Evolutionary conservation across 352 stramenopile genomes (phyloP), one percentile per base, ranked within the genome.

Genomic region (Phytophthora sp.): DNA sequence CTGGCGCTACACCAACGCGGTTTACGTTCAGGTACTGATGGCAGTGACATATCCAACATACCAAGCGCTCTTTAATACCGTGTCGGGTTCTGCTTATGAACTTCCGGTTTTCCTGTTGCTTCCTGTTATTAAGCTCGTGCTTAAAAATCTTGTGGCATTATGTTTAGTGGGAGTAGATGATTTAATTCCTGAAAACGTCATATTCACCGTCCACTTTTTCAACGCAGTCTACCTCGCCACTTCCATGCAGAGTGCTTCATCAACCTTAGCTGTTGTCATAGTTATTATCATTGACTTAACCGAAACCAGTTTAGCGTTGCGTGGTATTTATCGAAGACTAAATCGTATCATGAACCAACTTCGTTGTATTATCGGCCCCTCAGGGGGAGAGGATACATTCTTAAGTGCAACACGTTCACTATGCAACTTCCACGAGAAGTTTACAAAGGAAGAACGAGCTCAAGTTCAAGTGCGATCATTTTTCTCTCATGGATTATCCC

Each of bases 201-300:
- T 76, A 24, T 72, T 75, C 21, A 69, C 61, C 1, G 51, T 69
- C 21, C 44, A 69, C 21, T 68, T 72, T 26, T 76, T 76, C 62
- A 72, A 76, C 26, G 52, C 67, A 1, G 24, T 72, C 4, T 72
- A 72, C 21, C 26, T 76, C 13, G 62, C 62, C 11, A 64, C 55
- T 0, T 54, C 31, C 28, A 72, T 72, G 66, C 66, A 72, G 34
- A 57, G 37, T 12, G n/a, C 57, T 21, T 53, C 44, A 9, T 72
- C 66, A 0, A 32, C 39, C 0, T 38, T 60, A 6, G 32, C 51
- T 4, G 30, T 68, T 1, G 11, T 42, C 2, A 20, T 38, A 1
- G 38, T 72, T 6, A 45, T 67, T 8, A 9, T 26, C 3, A 50
- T 75, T 2, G 60, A 72, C 18, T 45, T 61, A 0, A 9, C 31